Percentiles rank a stretch among this genome's conserved stretches.
Conservation (phyloP, 371 early-diverging fungal species). For the Vairimorpha necatrix region DNA sequence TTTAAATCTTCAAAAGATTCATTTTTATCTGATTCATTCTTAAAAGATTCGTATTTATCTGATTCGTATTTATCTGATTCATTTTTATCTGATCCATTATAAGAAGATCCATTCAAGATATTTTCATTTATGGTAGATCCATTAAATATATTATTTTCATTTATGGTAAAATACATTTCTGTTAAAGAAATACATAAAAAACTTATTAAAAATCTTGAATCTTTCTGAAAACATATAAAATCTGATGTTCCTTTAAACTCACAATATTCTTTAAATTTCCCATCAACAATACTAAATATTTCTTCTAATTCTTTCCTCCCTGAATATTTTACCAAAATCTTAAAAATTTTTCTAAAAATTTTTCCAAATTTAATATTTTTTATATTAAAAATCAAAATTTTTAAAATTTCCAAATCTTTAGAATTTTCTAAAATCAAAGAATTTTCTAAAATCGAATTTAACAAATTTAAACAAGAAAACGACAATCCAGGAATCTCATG, state of each 20-base stretch:
- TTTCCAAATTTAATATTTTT: slow-evolving; percentile 77
- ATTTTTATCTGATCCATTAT: too few species aligned
- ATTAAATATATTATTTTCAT: too few species aligned
- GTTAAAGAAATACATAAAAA: slow-evolving; percentile 1
- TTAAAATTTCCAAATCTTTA: neutral
- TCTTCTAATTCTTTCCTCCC: slow-evolving; percentile 48
- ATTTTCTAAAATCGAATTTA: neutral
- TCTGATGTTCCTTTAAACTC: neutral
- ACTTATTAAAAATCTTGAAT: neutral
- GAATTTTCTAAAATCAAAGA: neutral
- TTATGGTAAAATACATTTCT: neutral
- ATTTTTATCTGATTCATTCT: neutral
- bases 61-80: too few species aligned
- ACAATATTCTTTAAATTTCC: slow-evolving; percentile 10
- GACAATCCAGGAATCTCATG: slow-evolving; percentile 49
- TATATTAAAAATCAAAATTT: slow-evolving; percentile 28
- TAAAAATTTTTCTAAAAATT: slow-evolving; percentile 86
- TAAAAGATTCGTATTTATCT: too few species aligned
- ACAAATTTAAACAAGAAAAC: slow-evolving; percentile 19
- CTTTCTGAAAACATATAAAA: neutral
- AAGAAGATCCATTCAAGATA: too few species aligned
- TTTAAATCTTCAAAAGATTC: neutral
- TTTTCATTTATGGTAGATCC: too few species aligned
- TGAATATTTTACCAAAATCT: slow-evolving; percentile 87
- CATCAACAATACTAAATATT: slow-evolving; percentile 21